Conservation (phyloP, 1,139 yeast genomes). For the Geotrichum cucujoidarum region DNA sequence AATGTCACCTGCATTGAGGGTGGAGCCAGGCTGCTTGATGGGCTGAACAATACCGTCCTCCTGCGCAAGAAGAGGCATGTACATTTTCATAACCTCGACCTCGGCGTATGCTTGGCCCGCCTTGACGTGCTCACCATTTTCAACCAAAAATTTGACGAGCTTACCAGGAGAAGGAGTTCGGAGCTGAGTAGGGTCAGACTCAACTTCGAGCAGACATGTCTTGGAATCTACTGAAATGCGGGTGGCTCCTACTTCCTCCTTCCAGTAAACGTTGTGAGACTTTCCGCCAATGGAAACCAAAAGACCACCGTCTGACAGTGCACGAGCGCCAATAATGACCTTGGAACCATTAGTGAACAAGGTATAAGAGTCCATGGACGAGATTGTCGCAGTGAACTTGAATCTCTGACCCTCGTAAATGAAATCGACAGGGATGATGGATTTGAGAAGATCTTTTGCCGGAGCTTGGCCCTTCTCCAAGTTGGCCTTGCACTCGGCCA, state of each 20-base stretch:
- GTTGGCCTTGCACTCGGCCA: conserved; percentile 60
- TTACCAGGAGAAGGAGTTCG: conserved; percentile 99
- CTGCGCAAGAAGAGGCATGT: conserved; percentile 54
- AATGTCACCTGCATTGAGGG: conserved; percentile 93
- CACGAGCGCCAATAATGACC: conserved; percentile 78
- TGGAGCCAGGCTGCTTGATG: conserved; percentile 95
- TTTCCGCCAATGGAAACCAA: conserved; percentile 84
- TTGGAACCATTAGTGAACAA: conserved; percentile 90
- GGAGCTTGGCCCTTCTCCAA: conserved; percentile 96
- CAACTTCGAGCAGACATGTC: conserved; percentile 88
- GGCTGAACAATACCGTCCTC: conserved; percentile 92
- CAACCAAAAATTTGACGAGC: conserved; percentile 86
- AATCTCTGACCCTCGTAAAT: conserved; percentile 91
- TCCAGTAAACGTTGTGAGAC: conserved; percentile 94
- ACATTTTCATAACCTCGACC: conserved; percentile 98
- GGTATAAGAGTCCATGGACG: conserved; percentile 81
- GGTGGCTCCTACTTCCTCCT: conserved; percentile 95
- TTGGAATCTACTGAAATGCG: conserved; percentile 91
- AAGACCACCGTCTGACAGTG: conserved; percentile 91
- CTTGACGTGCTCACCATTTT: conserved; percentile 86
- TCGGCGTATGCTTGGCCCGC: conserved; percentile 97
- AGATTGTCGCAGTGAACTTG: conserved; percentile 91
- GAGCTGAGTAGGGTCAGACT: conserved; percentile 96
- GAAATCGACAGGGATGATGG: conserved; percentile 88
- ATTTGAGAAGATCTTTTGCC: conserved; percentile 68